Evolutionary conservation across 2,329 filamentous ascomycete genomes (phyloP).

Genomic region (Amphichorda felina): DNA sequence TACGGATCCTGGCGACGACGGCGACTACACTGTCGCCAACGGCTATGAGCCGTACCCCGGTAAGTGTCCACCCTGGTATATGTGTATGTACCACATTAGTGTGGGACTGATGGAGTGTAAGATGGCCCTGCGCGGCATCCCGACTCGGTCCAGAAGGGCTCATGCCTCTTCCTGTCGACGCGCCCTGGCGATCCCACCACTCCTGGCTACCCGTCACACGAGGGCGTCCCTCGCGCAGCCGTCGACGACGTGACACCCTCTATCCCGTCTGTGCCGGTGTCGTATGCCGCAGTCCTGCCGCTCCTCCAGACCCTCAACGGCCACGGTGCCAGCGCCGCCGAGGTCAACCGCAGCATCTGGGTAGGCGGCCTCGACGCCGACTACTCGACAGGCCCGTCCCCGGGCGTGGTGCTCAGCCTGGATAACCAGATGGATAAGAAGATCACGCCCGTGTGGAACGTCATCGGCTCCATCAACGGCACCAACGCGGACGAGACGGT

Average conservation of each 20-base stretch:
- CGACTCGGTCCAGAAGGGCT: slow-evolving; percentile 67
- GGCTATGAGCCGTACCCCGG: slow-evolving; percentile 60
- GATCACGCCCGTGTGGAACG: slow-evolving; percentile 62
- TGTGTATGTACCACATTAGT: neutral
- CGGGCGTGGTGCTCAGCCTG: slow-evolving; percentile 50
- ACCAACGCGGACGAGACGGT: slow-evolving; percentile 65
- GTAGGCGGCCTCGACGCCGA: slow-evolving; percentile 35
- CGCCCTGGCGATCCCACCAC: slow-evolving; percentile 62
- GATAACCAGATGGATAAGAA: slow-evolving; percentile 59
- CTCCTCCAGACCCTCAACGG: slow-evolving; percentile 70
- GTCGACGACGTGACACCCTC: slow-evolving; percentile 51
- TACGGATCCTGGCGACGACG: slow-evolving; percentile 77
- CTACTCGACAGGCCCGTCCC: slow-evolving; percentile 30
- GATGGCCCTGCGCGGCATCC: slow-evolving; percentile 65
- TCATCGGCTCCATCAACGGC: slow-evolving; percentile 73
- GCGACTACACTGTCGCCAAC: slow-evolving; percentile 60
- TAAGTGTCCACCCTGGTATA: slow-evolving; percentile 13
- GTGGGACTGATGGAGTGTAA: neutral
- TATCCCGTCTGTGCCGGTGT: slow-evolving; percentile 75
- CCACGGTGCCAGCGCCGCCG: slow-evolving; percentile 54
- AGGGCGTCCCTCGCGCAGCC: slow-evolving; percentile 54
- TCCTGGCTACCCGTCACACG: slow-evolving; percentile 68
- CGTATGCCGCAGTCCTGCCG: slow-evolving; percentile 63
- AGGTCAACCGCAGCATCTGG: slow-evolving; percentile 50
- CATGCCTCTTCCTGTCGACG: slow-evolving; percentile 56